Evolutionary conservation across 2,329 filamentous ascomycete genomes (phyloP).

Genomic region (Sodiomyces alkalinus): DNA sequence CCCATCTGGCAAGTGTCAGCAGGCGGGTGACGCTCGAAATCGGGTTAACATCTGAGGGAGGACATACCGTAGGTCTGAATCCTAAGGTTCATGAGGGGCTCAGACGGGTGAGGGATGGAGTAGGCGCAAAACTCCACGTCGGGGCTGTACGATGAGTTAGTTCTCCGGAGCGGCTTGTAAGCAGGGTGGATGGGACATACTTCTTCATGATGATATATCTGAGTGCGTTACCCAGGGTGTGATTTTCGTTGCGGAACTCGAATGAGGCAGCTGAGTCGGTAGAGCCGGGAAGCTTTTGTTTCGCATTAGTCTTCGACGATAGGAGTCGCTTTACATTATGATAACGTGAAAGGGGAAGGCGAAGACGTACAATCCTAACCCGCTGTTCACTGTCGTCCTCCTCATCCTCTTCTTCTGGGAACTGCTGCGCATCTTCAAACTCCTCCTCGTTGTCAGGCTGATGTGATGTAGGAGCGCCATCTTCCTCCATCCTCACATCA

Average conservation of each 20-base stretch:
- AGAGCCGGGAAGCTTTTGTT: conserved; percentile 62
- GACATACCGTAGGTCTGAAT: conserved; percentile 83
- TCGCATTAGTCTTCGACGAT: conserved; percentile 2
- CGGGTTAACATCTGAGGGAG: background rate
- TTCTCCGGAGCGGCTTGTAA: background rate
- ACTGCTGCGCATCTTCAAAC: conserved; percentile 17
- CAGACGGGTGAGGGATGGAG: conserved; percentile 91
- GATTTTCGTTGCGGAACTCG: conserved; percentile 84
- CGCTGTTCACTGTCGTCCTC: conserved; percentile 39
- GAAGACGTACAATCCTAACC: conserved; percentile 41
- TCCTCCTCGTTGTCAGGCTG: conserved; percentile 18
- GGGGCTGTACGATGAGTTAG: conserved; percentile 40
- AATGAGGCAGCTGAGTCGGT: conserved; percentile 85
- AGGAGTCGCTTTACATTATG: too few relatives aligned
- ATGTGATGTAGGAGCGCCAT: conserved; percentile 16
- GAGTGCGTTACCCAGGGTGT: conserved; percentile 88
- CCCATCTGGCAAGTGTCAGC: conserved; percentile 38
- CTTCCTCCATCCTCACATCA: conserved; percentile 20
- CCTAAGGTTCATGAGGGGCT: conserved; percentile 89
- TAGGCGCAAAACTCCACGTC: conserved; percentile 98
- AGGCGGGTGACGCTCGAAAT: background rate
- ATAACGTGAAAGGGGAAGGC: background rate
- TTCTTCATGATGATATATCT: conserved; percentile 98
- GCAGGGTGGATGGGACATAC: conserved; percentile 25
- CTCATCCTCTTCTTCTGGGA: conserved; percentile 26